Evolutionary conservation across 148 eudicot genomes (phyloP), one percentile per base, ranked within the genome.

Genomic region (Fagopyrum homotropicum): DNA sequence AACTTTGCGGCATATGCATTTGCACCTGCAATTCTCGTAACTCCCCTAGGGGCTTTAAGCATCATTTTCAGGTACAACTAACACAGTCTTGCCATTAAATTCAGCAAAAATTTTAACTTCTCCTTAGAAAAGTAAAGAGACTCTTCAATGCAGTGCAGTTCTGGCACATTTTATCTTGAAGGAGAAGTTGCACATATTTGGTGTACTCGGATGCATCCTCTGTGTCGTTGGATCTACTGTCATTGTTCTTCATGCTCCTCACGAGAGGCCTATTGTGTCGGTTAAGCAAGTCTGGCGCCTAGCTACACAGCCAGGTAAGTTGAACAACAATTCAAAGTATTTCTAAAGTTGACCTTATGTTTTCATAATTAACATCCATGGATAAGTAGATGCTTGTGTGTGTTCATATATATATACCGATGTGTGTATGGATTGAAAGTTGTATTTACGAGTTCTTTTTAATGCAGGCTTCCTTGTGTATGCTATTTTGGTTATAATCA

Each of bases 1-100:
- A 95, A 95, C 77, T 95, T 95, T 79, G 97, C 93, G 54, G 99
- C 99, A 29, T 95, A 95, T 83, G 99, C 97, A 75, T 95, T 78
- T 82, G 99, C 99, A 57, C 97, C 99, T 17, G 99, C 99, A 45
- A 88, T 95, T 79, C 97, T 95, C 26, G 99, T 95, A 22, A 95
- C 99, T 73, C 99, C 99, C 4, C 72, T 95, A 68, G 99, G 99
- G 77, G 99, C 99, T 72, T 80, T 95, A 60, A 95, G 99, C 82
- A 95, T 95, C 71, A 95, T 95, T 76, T 88, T 95, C 93, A 95
- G 99, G 99, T 95, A 82, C 19, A 50, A 26, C 29, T 19, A 30
- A 30, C 69, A 61, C 69, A 61, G 4, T 61, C 44, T 61, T 61
- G 60, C 8, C 15, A 29, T 26, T 29, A 26, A 61, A 61, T 29